Evolutionary conservation across 1,284 basidiomycete genomes (phyloP).

Genomic region (Athelia psychrophila): DNA sequence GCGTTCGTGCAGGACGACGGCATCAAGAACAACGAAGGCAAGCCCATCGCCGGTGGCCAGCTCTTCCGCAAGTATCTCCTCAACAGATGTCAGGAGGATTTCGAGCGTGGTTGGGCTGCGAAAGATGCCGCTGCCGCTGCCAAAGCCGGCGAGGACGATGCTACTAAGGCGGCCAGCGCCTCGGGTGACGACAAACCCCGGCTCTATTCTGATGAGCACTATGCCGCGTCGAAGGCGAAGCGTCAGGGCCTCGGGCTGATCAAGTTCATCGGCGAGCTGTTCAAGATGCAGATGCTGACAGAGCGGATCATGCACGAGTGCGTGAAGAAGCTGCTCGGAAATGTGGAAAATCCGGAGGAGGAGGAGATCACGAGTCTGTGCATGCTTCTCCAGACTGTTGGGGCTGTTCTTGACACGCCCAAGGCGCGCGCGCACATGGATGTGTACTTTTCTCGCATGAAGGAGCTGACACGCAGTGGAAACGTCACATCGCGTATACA

Average conservation of each 20-base stretch:
- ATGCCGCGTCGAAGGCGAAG: conserved; percentile 95
- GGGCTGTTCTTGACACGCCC: conserved; percentile 72
- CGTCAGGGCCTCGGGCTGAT: conserved; percentile 95
- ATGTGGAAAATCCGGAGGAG: conserved; percentile 93
- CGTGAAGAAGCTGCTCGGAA: conserved; percentile 90
- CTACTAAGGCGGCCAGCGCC: conserved; percentile 60
- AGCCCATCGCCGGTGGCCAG: conserved; percentile 84
- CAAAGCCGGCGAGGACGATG: conserved; percentile 58
- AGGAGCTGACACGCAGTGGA: conserved; percentile 70
- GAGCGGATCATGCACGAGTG: conserved; percentile 97
- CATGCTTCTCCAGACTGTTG: conserved; percentile 90
- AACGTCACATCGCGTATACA: conserved; percentile 86
- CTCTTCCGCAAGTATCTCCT: conserved; percentile 94
- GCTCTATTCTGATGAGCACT: conserved; percentile 95
- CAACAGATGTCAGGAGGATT: conserved; percentile 93
- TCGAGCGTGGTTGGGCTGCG: conserved; percentile 86
- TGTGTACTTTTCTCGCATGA: conserved; percentile 91
- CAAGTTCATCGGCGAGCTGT: conserved; percentile 97
- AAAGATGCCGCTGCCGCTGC: conserved; percentile 64
- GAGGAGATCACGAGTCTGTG: conserved; percentile 97
- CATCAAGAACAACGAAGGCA: conserved; percentile 74
- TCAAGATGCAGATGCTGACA: conserved; percentile 94
- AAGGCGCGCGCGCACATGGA: conserved; percentile 89
- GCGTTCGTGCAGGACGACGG: conserved; percentile 85
- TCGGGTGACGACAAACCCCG: conserved; percentile 51